Percentiles rank a stretch among this genome's conserved stretches.
Conservation (phyloP, 805 yeast species). For the Kluyveromyces lactis region DNA sequence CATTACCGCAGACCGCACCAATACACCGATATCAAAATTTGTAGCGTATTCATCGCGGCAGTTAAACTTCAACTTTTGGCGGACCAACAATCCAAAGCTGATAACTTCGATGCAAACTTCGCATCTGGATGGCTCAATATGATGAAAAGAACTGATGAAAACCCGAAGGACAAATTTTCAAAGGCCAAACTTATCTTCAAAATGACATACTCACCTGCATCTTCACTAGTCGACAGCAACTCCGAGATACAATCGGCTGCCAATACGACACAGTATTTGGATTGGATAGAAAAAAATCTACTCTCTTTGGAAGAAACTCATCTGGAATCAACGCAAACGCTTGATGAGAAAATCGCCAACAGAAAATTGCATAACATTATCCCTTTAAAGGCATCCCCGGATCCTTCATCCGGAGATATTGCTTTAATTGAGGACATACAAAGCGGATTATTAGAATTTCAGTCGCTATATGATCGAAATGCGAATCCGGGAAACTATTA, state of each 20-base stretch:
- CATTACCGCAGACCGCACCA: conserved; percentile 9
- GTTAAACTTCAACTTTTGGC: conserved; percentile 15
- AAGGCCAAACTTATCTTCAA: neutral
- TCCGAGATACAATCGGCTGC: conserved; percentile 15
- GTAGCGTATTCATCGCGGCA: conserved; percentile 17
- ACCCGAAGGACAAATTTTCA: neutral
- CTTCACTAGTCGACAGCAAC: neutral
- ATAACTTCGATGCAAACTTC: neutral
- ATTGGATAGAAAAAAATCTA: conserved; percentile 23
- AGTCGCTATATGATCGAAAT: too few relatives aligned
- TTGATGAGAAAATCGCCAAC: conserved; percentile 26
- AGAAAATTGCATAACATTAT: conserved; percentile 22
- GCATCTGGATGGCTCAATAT: conserved; percentile 1
- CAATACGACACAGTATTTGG: conserved; percentile 18
- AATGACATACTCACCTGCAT: conserved; percentile 2
- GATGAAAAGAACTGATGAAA: neutral
- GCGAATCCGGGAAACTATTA: too few relatives aligned
- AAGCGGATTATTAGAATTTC: too few relatives aligned
- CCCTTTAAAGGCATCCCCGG: conserved; percentile 10
- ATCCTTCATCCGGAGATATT: neutral
- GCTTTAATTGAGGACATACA: neutral
- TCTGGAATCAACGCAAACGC: conserved; percentile 11
- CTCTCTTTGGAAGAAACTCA: conserved; percentile 10
- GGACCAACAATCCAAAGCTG: conserved; percentile 7
- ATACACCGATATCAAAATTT: conserved; percentile 16